Evolutionary conservation across 192 early-diverging fungal genomes (phyloP), one percentile per base, ranked within the genome.

Genomic region (Entrophospora sp.): DNA sequence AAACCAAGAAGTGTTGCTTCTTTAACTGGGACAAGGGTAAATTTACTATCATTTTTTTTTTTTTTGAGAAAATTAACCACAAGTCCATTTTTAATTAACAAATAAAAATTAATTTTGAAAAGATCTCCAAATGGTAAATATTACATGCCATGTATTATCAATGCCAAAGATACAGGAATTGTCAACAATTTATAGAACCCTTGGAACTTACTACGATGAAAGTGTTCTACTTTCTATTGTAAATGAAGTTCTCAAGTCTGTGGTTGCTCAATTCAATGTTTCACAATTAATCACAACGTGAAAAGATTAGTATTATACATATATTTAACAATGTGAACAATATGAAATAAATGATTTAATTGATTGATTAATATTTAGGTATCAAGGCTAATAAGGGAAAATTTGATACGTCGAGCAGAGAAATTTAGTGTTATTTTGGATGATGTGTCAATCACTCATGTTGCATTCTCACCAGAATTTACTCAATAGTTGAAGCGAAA

Each of bases 111-210:
- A n/a, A n/a, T 14, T 40, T 36, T 24, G 8, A 18, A 5, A 69
- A 91, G 96, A 98, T 86, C 75, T 98, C 66, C 96, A 98, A 74
- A 98, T 98, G 96, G 96, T 98, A 55, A 96, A 98, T 83, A 96
- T 98, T 71, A 94, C 93, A 27, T 88, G 94, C 70, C 92, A 94
- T 83, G 96, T 98, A 13, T 81, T 98, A 16, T 96, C 96, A 42
- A 88, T 91, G 51, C 96, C 96, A 7, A 81, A 84, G 51, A 83
- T 90, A 28, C 72, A 77, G 31, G 64, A 76, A 34, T 83, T 98
- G 40, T 87, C 92, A 8, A 75, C 77, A 56, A 92, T 98, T 44
- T 93, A 84, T 82, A 86, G 93, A 55, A 96, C 88, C 1, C 84
- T 98, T 55, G 96, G 96, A 20, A 79, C 82, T 27, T 93, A 98